Evolutionary conservation across 2,329 filamentous ascomycete species (phyloP), one percentile per base, ranked within the genome.

Genomic region (Fusarium domesticum): DNA sequence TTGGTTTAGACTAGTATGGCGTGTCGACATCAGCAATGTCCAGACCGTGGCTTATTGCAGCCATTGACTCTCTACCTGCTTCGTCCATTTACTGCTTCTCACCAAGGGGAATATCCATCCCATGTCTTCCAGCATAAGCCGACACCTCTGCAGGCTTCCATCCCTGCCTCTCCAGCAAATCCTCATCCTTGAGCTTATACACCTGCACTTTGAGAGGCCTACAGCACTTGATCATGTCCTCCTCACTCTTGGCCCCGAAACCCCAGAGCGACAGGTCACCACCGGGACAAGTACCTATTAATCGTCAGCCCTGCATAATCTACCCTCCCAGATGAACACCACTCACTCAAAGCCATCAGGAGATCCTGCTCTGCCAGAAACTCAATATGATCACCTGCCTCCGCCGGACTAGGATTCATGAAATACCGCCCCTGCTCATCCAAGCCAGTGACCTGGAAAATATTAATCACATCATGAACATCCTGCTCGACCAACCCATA

Each of bases 221-320:
- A 65, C 85, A 89, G 50, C 81, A 85, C 46, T 80, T 79, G 55
- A 77, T 64, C 78, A 88, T 89, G 41, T 82, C 83, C 58, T 82
- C 77, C 51, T 81, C 79, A 64, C 80, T 84, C 36, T 77, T 78
- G 34, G 76, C 80, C 11, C 84, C 83, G 74, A 89, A 93, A 0
- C 86, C 87, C 87, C 87, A 92, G n/a, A 80, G 73, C 1, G 85
- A 89, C 37, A 93, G 68, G 62, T 93, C 89, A 0, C 89, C 89
- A 2, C 88, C 88, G 0, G 88, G 88, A 60, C 88, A 93, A 0
- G 88, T 87, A 48, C 74, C 73, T 77, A 7, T 8, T n/a, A 2
- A 19, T 2, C 5, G 8, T 60, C 16, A 59, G 54, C 23, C 38
- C 2, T 8, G 3, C 5, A 3, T 3, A 2, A 2, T n/a, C 1